Conservation (phyloP, 208 protist genomes). For the Spongospora subterranea region DNA sequence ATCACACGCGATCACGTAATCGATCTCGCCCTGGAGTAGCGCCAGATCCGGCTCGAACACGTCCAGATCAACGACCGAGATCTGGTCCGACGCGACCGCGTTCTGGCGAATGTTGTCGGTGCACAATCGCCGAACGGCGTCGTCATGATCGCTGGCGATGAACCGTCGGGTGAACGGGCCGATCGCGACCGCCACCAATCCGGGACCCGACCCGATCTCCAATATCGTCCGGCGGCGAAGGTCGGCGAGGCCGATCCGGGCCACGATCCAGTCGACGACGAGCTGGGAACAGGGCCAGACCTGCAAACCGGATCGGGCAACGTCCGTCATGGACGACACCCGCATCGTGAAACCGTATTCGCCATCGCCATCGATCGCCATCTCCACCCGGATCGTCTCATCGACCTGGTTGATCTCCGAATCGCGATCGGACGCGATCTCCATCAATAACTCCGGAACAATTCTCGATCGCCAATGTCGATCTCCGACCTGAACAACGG, state of each 20-base stretch:
- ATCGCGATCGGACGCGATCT: too few species aligned
- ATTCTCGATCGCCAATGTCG: too few species aligned
- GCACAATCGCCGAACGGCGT: neutral
- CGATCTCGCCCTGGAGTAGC: neutral
- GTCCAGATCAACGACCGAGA: neutral
- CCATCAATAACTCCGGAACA: too few species aligned
- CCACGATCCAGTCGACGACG: neutral
- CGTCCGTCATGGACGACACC: too few species aligned
- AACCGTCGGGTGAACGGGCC: neutral
- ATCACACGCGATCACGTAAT: neutral
- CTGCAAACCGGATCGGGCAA: neutral
- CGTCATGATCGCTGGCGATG: neutral
- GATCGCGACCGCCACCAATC: neutral
- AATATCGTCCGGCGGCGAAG: neutral
- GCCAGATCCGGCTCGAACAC: neutral
- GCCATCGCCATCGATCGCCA: too few species aligned
- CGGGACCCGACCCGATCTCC: neutral
- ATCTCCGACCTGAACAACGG: too few species aligned
- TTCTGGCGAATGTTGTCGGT: neutral
- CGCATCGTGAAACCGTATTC: too few species aligned
- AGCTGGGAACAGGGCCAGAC: neutral
- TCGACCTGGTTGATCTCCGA: too few species aligned
- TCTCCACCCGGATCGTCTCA: too few species aligned
- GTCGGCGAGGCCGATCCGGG: neutral
- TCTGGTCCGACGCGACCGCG: neutral